Conservation (phyloP, 352 stramenopile genomes). For the Pythium aquatile region DNA sequence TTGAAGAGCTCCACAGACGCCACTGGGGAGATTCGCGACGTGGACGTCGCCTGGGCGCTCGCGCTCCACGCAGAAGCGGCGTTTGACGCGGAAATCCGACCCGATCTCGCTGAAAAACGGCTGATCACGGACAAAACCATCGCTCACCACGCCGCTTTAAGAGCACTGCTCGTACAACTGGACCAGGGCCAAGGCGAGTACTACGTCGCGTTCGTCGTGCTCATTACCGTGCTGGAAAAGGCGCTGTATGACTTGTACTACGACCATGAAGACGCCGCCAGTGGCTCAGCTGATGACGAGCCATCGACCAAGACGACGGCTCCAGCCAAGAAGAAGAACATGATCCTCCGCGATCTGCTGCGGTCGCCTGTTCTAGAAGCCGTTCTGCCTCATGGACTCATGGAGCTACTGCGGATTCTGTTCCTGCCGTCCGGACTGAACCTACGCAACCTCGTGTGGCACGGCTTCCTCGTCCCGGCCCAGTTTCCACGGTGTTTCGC, state of each 20-base stretch:
- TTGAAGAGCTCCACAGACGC: conserved; percentile 11
- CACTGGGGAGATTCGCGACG: neutral
- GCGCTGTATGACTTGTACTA: conserved; percentile 56
- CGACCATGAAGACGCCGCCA: conserved; percentile 13
- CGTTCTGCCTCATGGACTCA: conserved; percentile 36
- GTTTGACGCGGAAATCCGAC: conserved; percentile 15
- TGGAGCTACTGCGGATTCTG: conserved; percentile 48
- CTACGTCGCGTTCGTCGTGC: conserved; percentile 53
- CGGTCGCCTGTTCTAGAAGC: conserved; percentile 37
- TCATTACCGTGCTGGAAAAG: conserved; percentile 63
- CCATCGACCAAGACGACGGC: neutral
- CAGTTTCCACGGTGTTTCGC: conserved; percentile 60
- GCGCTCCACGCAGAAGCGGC: conserved; percentile 37
- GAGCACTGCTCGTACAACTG: conserved; percentile 29
- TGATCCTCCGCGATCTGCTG: conserved; percentile 68
- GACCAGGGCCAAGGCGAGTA: conserved; percentile 35
- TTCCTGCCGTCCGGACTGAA: conserved; percentile 66
- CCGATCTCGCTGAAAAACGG: neutral
- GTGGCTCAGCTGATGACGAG: neutral
- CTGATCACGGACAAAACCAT: conserved; percentile 24
- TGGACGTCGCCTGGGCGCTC: conserved; percentile 31
- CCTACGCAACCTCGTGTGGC: conserved; percentile 67
- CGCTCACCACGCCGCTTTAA: conserved; percentile 31
- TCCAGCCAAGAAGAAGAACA: conserved; percentile 43
- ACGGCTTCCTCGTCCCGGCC: conserved; percentile 53